Conservation (phyloP, 164 flowering plant genomes). For the Dillenia turbinata region DNA sequence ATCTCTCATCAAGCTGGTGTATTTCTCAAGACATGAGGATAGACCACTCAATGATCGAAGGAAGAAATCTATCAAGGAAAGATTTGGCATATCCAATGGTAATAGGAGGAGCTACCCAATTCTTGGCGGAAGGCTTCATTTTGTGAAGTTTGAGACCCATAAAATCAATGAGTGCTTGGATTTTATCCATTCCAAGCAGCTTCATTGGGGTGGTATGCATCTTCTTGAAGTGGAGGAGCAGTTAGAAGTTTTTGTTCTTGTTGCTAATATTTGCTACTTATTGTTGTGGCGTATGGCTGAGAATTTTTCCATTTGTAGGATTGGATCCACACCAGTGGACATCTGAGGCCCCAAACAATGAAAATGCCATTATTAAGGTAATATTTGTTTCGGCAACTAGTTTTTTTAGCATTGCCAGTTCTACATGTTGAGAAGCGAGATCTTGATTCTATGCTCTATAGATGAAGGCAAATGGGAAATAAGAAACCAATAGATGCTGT, state of each 20-base stretch:
- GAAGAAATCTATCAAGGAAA: constrained; percentile 56
- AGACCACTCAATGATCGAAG: constrained; percentile 51
- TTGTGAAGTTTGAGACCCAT: constrained; percentile 96
- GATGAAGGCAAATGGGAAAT: too few species aligned
- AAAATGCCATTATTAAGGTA: constrained; percentile 83
- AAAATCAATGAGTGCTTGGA: constrained; percentile 89
- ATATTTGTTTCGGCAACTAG: neutral
- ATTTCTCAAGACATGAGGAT: constrained; percentile 93
- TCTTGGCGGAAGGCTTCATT: constrained; percentile 98
- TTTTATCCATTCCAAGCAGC: constrained; percentile 88
- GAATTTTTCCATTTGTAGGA: constrained; percentile 33
- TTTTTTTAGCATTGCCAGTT: neutral
- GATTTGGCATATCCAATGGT: constrained; percentile 66
- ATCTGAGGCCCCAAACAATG: constrained; percentile 33
- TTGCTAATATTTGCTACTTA: neutral
- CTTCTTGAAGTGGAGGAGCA: neutral
- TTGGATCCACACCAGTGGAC: constrained; percentile 48
- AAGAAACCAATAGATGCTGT: too few species aligned
- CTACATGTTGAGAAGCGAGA: too few species aligned
- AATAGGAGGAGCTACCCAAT: constrained; percentile 79
- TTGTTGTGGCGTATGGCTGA: constrained; percentile 1
- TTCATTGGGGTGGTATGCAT: constrained; percentile 72
- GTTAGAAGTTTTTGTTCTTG: neutral
- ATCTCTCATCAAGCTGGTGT: constrained; percentile 88
- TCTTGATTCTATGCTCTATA: too few species aligned